Conservation (phyloP, 257 asterid species). For the Jacaranda copaia region DNA sequence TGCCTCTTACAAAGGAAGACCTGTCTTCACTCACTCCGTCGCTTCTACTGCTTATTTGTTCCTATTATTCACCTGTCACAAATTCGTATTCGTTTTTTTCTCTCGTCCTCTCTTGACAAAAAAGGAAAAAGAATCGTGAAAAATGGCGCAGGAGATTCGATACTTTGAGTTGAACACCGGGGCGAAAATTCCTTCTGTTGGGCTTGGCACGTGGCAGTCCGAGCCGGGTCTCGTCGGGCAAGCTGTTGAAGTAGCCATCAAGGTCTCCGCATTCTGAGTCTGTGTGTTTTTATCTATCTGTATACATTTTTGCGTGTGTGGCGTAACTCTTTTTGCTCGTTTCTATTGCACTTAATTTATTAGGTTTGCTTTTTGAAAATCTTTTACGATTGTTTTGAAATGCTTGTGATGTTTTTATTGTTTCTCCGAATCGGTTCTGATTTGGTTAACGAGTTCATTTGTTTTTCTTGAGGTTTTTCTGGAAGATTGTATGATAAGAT, state of each 20-base stretch:
- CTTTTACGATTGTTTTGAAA: not conserved
- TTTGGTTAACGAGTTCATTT: not conserved
- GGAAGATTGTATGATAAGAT: not conserved
- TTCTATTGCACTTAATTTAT: not conserved
- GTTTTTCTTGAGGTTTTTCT: not conserved
- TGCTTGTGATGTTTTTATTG: not conserved
- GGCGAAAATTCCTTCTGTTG: slow-evolving; percentile 66
- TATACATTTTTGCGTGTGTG: not conserved
- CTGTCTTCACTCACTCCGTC: not conserved
- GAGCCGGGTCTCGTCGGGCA: slow-evolving; percentile 66
- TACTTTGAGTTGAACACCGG: slow-evolving; percentile 68
- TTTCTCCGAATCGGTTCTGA: not conserved
- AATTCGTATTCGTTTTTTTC: not conserved
- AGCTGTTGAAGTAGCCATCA: slow-evolving; percentile 63
- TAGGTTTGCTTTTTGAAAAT: not conserved
- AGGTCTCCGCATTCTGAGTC: slow-evolving; percentile 42
- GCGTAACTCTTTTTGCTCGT: not conserved
- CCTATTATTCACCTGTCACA: not conserved
- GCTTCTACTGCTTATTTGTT: not conserved
- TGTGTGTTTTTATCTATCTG: not conserved
- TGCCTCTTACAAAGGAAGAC: slow-evolving; percentile 7
- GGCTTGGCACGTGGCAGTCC: slow-evolving; percentile 77
- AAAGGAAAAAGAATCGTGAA: not conserved
- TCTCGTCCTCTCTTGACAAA: not conserved
- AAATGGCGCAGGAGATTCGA: slow-evolving; percentile 47